Conservation (phyloP, 805 yeast species). For the Torulaspora microellipsoides region DNA sequence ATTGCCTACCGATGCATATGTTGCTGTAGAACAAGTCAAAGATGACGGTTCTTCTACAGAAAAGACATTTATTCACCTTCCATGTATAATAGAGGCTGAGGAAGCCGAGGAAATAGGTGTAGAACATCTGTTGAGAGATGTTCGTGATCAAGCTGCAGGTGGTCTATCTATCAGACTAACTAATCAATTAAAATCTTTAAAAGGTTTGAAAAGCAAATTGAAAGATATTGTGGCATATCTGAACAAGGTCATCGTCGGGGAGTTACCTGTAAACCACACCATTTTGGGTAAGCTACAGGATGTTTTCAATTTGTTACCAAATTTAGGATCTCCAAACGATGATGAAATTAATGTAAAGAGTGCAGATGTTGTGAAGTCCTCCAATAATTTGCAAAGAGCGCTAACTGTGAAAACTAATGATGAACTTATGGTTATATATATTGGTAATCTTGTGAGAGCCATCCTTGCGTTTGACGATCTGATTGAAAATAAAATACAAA, state of each 20-base stretch:
- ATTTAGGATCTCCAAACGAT: conserved; percentile 45
- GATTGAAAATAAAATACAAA: conserved; percentile 91
- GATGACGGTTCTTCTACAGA: conserved; percentile 94
- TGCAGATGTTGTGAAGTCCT: conserved; percentile 30
- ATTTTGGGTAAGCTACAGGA: conserved; percentile 92
- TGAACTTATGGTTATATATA: conserved; percentile 89
- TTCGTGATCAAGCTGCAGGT: conserved; percentile 96
- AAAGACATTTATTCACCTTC: conserved; percentile 88
- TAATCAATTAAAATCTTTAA: conserved; percentile 79
- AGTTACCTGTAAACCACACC: conserved; percentile 82
- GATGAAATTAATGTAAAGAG: conserved; percentile 29
- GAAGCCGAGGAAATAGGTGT: conserved; percentile 99
- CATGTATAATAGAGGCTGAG: conserved; percentile 91
- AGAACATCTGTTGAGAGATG: conserved; percentile 90
- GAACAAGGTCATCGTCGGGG: conserved; percentile 62
- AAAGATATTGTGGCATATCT: conserved; percentile 74
- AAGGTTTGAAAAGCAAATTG: conserved; percentile 78
- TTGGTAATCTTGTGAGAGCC: conserved; percentile 84
- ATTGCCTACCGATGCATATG: conserved; percentile 92
- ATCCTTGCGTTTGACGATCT: conserved; percentile 95
- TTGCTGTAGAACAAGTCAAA: conserved; percentile 90
- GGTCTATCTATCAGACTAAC: conserved; percentile 81
- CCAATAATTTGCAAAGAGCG: conserved; percentile 63
- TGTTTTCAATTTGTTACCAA: conserved; percentile 89
- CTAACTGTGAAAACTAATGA: conserved; percentile 93